Evolutionary conservation across 2,329 filamentous ascomycete genomes (phyloP), one percentile per base, ranked within the genome.

Genomic region (Sporothrix protearum): DNA sequence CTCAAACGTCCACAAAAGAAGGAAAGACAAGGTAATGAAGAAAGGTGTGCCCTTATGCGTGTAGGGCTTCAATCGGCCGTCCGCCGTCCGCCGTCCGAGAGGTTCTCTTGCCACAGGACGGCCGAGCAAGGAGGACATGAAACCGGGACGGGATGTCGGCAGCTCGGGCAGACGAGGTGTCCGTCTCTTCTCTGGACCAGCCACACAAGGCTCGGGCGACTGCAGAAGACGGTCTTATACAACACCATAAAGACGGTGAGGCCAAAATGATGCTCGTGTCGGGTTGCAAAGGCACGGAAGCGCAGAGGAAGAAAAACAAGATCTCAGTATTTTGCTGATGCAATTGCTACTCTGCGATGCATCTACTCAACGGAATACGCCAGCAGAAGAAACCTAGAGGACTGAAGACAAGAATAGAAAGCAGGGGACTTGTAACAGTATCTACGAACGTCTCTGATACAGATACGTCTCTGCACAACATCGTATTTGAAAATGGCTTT

Each of bases 291-390:
- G 42, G 25, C 16, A 33, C 39, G 63, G 16, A 33, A 30, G 16
- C 30, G 30, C 14, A 55, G 3, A 16, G 4, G 12, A 42, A 57
- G 16, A 30, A 55, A 68, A 53, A 53, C 45, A 68, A 68, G 66
- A 25, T 42, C 19, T 55, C 14, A 22, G 6, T 12, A 25, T 16
- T 42, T 28, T 30, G 10, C 45, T 14, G 64, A 39, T 53, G n/a
- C 64, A 68, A 51, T 68, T 53, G 45, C 47, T 51, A 68, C 64
- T 45, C 45, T 68, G 45, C 19, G 45, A 53, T 68, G 63, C 30
- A 66, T 49, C 16, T 49, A 25, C n/a, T 49, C 28, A n/a, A 30
- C 16, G 28, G 25, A 45, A 19, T n/a, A 33, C 28, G 8, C 28
- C 16, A 47, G n/a, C 9, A 49, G 42, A 47, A 12, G 36, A 22